A percentile compares a stretch with the other conserved stretches of the same genome.
Conservation (phyloP, 2,329 filamentous ascomycete species). For the Penicillium verrucosum region DNA sequence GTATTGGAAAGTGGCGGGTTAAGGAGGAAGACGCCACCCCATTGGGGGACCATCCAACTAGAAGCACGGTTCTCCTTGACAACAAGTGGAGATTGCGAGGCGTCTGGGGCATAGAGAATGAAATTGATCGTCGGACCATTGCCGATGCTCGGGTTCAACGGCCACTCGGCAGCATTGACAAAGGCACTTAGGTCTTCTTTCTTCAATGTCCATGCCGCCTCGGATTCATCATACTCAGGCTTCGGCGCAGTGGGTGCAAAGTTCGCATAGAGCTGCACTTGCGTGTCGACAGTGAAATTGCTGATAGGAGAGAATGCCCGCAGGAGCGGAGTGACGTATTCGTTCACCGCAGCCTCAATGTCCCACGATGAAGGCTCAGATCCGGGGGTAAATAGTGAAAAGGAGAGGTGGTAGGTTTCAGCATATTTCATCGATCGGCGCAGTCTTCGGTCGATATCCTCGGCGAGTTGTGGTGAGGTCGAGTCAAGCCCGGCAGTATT, state of each 20-base stretch:
- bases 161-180: constrained; percentile 98
- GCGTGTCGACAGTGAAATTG: constrained; percentile 93
- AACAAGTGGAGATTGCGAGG: constrained; percentile 58
- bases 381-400: constrained; percentile 85
- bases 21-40: constrained; percentile 76
- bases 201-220: constrained; percentile 65
- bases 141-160: constrained; percentile 88
- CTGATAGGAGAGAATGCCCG: constrained; percentile 77
- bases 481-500: constrained; percentile 43
- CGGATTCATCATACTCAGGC: constrained; percentile 53
- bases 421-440: constrained; percentile 87
- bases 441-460: constrained; percentile 64
- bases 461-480: constrained; percentile 48
- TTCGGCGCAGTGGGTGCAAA: constrained; percentile 61
- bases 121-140: constrained; percentile 94
- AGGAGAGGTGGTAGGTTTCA: constrained; percentile 90
- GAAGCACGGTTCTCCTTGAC: constrained; percentile 61
- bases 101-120: constrained; percentile 80
- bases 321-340: constrained; percentile 79
- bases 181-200: constrained; percentile 90
- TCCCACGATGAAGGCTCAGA: constrained; percentile 83
- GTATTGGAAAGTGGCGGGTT: constrained; percentile 47
- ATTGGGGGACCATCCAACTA: constrained; percentile 94
- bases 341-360: constrained; percentile 73
- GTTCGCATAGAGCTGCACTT: constrained; percentile 86